These are phyloP conservation scores for Musa itinerans DNA, from an alignment of 176 grass and related monocot genomes.

Conservation along the genomic window DNA sequence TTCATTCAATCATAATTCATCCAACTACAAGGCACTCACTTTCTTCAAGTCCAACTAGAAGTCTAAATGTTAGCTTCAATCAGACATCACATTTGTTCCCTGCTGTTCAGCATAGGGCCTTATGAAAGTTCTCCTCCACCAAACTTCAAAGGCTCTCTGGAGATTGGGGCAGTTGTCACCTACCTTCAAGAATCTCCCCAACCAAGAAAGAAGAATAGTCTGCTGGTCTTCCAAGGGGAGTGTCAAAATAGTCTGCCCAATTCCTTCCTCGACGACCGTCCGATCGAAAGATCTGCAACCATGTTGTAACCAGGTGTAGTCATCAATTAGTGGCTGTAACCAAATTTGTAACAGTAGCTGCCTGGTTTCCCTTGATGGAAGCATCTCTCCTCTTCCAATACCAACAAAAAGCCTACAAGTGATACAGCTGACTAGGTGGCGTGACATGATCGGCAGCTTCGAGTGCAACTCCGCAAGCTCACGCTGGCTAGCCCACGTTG, in stretches of 20 bases:
- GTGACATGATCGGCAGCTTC: slow-evolving; percentile 34
- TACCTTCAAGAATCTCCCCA: slow-evolving; percentile 59
- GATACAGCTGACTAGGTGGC: slow-evolving; percentile 49
- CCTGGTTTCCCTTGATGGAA: slow-evolving; percentile 52
- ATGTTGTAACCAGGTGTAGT: slow-evolving; percentile 73
- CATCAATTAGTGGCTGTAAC: slow-evolving; percentile 75
- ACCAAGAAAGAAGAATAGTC: slow-evolving; percentile 54
- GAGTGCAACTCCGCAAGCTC: slow-evolving; percentile 55
- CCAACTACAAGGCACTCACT: neutral
- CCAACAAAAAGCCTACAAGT: slow-evolving; percentile 72
- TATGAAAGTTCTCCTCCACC: slow-evolving; percentile 92
- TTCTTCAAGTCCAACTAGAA: neutral
- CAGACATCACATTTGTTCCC: neutral
- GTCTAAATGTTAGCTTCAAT: neutral
- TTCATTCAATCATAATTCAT: neutral
- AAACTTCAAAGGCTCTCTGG: slow-evolving; percentile 83
- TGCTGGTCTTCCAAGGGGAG: slow-evolving; percentile 71
- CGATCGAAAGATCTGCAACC: slow-evolving; percentile 63
- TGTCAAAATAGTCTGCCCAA: slow-evolving; percentile 76
- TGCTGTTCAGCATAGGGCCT: slow-evolving; percentile 50
- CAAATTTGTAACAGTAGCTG: slow-evolving; percentile 48
- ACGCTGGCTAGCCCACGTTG: slow-evolving; percentile 44
- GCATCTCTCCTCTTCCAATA: slow-evolving; percentile 75
- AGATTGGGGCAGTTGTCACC: slow-evolving; percentile 76
- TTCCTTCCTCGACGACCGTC: slow-evolving; percentile 75